These are phyloP conservation scores for Stentor roeselii DNA, from an alignment of 73 alveolate genomes.

Conservation along the genomic window DNA sequence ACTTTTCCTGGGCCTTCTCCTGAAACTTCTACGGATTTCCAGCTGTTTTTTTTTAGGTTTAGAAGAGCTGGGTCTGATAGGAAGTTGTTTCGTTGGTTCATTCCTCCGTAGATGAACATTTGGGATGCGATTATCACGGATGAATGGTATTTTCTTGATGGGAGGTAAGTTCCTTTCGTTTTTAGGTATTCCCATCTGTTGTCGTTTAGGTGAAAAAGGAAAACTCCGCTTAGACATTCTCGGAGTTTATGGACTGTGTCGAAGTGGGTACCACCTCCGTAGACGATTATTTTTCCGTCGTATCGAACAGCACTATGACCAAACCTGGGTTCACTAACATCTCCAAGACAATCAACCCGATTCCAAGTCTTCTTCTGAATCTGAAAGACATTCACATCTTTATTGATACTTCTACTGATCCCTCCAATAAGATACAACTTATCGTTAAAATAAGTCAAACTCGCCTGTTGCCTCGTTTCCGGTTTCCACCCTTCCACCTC, in stretches of 20 bases:
- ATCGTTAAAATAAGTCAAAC: neutral
- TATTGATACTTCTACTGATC: conserved; percentile 5
- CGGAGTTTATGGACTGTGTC: neutral
- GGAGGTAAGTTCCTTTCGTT: conserved; percentile 3
- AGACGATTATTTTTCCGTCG: conserved; percentile 5
- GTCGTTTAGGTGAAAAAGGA: neutral
- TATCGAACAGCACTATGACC: conserved; percentile 26
- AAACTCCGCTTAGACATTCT: conserved; percentile 23
- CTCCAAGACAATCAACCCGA: neutral
- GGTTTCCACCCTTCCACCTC: conserved; percentile 21
- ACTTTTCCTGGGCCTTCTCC: conserved; percentile 4
- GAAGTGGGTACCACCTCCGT: conserved; percentile 28
- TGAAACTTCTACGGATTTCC: neutral
- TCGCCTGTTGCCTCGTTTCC: conserved; percentile 28
- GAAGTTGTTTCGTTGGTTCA: conserved; percentile 10
- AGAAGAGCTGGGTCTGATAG: conserved; percentile 10
- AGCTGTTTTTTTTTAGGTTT: neutral
- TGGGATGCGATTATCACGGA: conserved; percentile 12
- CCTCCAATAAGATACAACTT: conserved; percentile 26
- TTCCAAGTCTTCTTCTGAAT: conserved; percentile 15
- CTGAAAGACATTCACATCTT: neutral
- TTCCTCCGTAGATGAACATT: conserved; percentile 29
- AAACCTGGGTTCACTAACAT: neutral
- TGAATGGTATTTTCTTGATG: conserved; percentile 21
- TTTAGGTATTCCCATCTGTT: neutral